Evolutionary conservation across 352 stramenopile species (phyloP), one percentile per base, ranked within the genome.

Genomic region (Phytophthora ohioensis): DNA sequence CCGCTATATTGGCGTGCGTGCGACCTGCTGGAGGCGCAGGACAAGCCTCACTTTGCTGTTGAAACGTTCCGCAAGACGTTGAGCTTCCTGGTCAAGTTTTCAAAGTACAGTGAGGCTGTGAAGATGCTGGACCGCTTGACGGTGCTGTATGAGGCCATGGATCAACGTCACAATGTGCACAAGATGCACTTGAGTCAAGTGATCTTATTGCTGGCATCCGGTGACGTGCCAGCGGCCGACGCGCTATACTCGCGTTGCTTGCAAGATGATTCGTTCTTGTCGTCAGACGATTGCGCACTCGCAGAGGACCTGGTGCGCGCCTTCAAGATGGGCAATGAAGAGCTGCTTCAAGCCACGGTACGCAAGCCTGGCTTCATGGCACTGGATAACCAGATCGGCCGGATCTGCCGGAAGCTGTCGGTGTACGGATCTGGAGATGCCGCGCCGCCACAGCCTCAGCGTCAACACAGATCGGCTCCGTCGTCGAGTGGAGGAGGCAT

Each of bases 1-100:
- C 71, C 78, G 27, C 73, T 95, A 30, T 93, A 92, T 57, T 70
- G 79, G 67, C 74, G 75, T 17, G 88, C 88, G 5, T 95, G 88
- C 70, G 84, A 85, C 51, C 75, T 95, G 46, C 71, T 93, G 57
- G 88, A 95, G 45, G 77, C 88, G 4, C 88, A 95, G 71, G 83
- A 85, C 62, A 95, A 93, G 63, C 88, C 88, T 15, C 88, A 95
- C 69, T 93, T 95, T 52, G 88, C 88, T 0, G 80, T 95, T 15
- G 88, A 95, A 34, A 80, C 83, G 62, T 91, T 95, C 67, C 81
- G 84, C 51, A 95, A 95, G 76, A 88, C 86, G 54, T 63, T 92
- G 54, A 80, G 64, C n/a, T 95, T 91, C 52, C 53, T 93, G 32
- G 80, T 89, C 32, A 92, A 93, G 57, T 68, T 70, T 31, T 78